Conservation (phyloP, 2,329 filamentous ascomycete genomes). For the Stemphylium beticola region DNA sequence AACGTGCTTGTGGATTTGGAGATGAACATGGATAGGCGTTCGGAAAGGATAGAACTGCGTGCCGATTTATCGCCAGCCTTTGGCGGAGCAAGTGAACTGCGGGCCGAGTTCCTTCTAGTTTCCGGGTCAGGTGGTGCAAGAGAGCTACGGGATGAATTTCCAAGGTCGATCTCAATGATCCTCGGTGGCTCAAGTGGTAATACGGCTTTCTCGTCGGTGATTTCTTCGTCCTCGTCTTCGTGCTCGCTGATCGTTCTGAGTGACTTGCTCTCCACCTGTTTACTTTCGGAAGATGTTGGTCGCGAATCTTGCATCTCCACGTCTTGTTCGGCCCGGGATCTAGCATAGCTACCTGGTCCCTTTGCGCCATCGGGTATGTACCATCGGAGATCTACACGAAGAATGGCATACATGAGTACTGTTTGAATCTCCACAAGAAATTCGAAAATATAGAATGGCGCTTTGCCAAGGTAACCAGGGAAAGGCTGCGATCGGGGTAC, state of each 20-base stretch:
- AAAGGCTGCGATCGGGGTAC: conserved; percentile 58
- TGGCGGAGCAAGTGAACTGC: conserved; percentile 1
- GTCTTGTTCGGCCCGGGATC: conserved; percentile 12
- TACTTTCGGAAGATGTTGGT: conserved; percentile 12
- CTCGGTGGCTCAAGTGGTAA: neutral
- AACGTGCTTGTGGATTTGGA: conserved; percentile 4
- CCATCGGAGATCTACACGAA: conserved; percentile 77
- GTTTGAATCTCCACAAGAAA: conserved; percentile 76
- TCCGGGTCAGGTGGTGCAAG: neutral
- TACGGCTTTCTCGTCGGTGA: conserved; percentile 3
- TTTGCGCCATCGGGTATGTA: conserved; percentile 73
- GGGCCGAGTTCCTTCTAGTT: conserved; percentile 3
- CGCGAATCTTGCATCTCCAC: conserved; percentile 27
- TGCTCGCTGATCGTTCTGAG: neutral
- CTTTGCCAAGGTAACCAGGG: conserved; percentile 73
- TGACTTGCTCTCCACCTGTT: conserved; percentile 1
- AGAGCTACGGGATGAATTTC: conserved; percentile 1
- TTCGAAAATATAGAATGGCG: conserved; percentile 81
- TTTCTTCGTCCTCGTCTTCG: conserved; percentile 3
- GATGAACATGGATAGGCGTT: conserved; percentile 12
- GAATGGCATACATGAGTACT: conserved; percentile 68
- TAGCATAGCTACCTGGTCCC: conserved; percentile 47
- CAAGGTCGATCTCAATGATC: conserved; percentile 12
- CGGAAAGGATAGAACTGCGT: conserved; percentile 10
- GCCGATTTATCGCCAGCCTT: conserved; percentile 5